Percentiles rank a stretch among this genome's conserved stretches.
Evolutionary conservation across 768 basidiomycete genomes (phyloP).

Genomic region (Cystoderma amianthinum): DNA sequence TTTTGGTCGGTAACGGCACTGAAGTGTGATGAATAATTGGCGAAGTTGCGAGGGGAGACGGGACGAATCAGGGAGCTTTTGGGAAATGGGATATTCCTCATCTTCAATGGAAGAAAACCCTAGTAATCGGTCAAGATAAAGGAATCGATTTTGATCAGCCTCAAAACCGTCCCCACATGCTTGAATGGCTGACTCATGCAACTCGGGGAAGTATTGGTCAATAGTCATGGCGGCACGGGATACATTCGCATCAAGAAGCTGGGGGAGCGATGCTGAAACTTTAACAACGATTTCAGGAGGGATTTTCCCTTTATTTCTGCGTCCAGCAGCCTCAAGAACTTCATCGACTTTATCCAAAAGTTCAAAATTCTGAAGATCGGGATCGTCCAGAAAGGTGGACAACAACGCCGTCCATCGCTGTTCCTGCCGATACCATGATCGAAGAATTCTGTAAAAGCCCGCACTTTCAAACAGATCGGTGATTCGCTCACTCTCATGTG

Average conservation of each 20-base stretch:
- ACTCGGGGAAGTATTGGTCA: constrained; percentile 56
- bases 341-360: constrained; percentile 64
- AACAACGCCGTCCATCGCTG: constrained; percentile 70
- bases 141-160: constrained; percentile 48
- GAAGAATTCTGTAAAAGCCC: constrained; percentile 87
- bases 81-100: constrained; percentile 22
- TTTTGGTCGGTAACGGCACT: constrained; percentile 64
- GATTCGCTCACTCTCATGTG: constrained; percentile 67
- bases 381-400: constrained; percentile 69
- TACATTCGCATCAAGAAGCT: constrained; percentile 57
- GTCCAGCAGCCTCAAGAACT: constrained; percentile 42
- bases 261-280: constrained; percentile 54
- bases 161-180: constrained; percentile 30
- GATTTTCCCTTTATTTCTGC: constrained; percentile 39
- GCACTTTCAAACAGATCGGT: constrained; percentile 68
- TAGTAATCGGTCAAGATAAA: constrained; percentile 74
- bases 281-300: constrained; percentile 49
- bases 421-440: constrained; percentile 73
- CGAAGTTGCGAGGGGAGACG: constrained; percentile 45
- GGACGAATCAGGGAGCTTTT: constrained; percentile 23
- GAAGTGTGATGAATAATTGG: constrained; percentile 61
- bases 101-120: constrained; percentile 42
- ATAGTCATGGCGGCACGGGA: constrained; percentile 65
- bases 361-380: constrained; percentile 48
- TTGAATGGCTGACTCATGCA: constrained; percentile 61